Base-by-base conservation (phyloP, 2,329 filamentous ascomycete genomes). In the Plectosphaerella cucumerina region DNA sequence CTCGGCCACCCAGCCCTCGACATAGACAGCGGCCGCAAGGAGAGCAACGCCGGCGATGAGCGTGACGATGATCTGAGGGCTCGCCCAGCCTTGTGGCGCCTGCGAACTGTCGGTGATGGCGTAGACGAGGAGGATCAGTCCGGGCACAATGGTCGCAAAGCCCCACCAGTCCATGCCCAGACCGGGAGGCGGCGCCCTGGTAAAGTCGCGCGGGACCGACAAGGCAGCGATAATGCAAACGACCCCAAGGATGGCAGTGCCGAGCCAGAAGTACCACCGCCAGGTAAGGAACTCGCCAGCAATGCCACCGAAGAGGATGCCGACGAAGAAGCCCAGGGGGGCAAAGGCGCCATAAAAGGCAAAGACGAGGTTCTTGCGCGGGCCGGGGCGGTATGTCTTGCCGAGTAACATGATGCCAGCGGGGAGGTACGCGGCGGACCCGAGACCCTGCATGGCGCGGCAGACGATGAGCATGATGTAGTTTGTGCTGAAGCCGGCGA, bases 361-460 rank as follows among this genome's bases (percentile, higher is more conserved):
- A 56, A 81, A 81, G 14, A 89, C 77, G 14, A 89, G 66, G 59
- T 89, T 90, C 68, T 90, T 90, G 8, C 86, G 72, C 1, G 85
- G 85, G 0, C 86, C 86, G 0, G 86, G 86, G 1, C 85, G 78
- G 62, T 90, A 90, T 3, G 75, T 80, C 53, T 78, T 84, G 3
- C 84, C 85, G 6, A 90, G 70, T 6, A 90, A 73, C 78, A 86
- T 86, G 51, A 91, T 78, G 1, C 85, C 81, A 1, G 85, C 82
- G 0, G 87, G 87, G 11, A 91, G 66, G 54, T 88, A 89, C 0
- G 87, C 86, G 1, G 87, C 86, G 2, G 86, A 78, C 1, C 87
- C 89, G 10, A 93, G 68, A 0, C 89, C 89, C 65, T 90, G 87
- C 42, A 91, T 69, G 9, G 87, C 87, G 48, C 89, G 84, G 62